phyloP scores from a whole-genome alignment of 1,284 basidiomycete species.

The Phellopilus nigrolimitatus region DNA sequence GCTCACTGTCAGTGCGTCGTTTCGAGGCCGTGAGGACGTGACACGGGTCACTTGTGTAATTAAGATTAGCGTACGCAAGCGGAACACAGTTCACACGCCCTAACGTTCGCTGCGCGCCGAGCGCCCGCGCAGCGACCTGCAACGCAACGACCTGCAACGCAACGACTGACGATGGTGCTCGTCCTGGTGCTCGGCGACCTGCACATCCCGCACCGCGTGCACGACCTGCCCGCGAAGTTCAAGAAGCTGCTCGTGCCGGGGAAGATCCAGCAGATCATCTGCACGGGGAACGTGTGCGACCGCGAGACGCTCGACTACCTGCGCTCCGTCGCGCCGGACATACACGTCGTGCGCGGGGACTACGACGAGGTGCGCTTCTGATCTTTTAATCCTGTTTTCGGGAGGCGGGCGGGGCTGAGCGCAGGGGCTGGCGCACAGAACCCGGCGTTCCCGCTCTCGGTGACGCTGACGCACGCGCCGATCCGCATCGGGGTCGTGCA shows the following conservation, averaged over 20 bases:
- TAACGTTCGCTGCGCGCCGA: not conserved
- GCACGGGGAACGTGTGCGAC: slow-evolving; percentile 97
- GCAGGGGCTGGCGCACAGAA: slow-evolving; percentile 40
- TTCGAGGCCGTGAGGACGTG: too few species aligned
- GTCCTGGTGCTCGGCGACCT: slow-evolving; percentile 94
- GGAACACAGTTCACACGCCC: not conserved
- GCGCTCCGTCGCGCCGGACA: slow-evolving; percentile 93
- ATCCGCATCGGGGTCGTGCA: slow-evolving; percentile 92
- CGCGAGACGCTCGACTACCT: slow-evolving; percentile 97
- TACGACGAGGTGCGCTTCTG: slow-evolving; percentile 78
- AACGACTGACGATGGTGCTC: slow-evolving; percentile 55
- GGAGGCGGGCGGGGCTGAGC: slow-evolving; percentile 10
- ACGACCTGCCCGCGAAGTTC: slow-evolving; percentile 94
- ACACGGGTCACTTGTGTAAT: too few species aligned
- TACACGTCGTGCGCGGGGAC: slow-evolving; percentile 90
- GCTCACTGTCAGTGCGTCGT: too few species aligned
- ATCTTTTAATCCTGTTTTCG: not conserved
- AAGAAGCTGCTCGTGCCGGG: slow-evolving; percentile 95
- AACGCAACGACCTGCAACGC: too few species aligned
- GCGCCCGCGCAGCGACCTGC: not conserved
- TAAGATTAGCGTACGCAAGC: too few species aligned
- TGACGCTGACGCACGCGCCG: slow-evolving; percentile 81
- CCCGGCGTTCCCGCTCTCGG: slow-evolving; percentile 73
- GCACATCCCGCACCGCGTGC: slow-evolving; percentile 84
- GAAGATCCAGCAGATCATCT: slow-evolving; percentile 97